phyloP scores from a whole-genome alignment of 306 rosid genomes.

The Vigna mungo region DNA sequence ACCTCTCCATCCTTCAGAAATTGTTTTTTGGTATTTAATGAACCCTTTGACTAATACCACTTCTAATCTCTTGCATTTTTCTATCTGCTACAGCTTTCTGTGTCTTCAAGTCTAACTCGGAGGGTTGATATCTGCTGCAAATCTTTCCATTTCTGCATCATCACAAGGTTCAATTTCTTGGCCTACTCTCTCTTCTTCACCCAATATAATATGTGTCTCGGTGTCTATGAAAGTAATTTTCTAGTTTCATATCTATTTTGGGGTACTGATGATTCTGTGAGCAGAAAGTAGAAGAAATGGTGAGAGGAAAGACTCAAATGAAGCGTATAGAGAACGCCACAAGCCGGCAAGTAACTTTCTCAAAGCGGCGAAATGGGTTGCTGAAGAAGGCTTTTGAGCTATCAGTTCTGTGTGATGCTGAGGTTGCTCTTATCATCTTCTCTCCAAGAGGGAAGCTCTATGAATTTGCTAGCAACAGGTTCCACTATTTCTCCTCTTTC shows the following conservation, averaged over 20 bases:
- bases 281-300: constrained; percentile 57
- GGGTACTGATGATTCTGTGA: constrained; percentile 3
- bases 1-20: neutral
- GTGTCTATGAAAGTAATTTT: neutral
- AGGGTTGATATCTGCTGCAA: constrained; percentile 39
- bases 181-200: neutral
- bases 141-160: neutral
- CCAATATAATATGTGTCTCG: neutral
- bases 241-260: neutral
- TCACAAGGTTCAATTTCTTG: constrained; percentile 5
- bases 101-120: constrained; percentile 32
- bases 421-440: constrained; percentile 55
- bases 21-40: neutral
- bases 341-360: constrained; percentile 90
- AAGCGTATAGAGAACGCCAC: constrained; percentile 87
- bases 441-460: constrained; percentile 61
- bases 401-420: constrained; percentile 82
- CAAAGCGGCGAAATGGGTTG: constrained; percentile 81
- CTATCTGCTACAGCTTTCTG: neutral
- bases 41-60: neutral
- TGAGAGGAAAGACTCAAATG: constrained; percentile 92
- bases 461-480: constrained; percentile 59
- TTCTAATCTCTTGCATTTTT: constrained; percentile 37
- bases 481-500: neutral
- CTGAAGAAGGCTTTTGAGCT: constrained; percentile 91